These are phyloP conservation scores for Escovopsis sp. DNA, from an alignment of 2,329 filamentous ascomycete genomes.

Conservation along the genomic window DNA sequence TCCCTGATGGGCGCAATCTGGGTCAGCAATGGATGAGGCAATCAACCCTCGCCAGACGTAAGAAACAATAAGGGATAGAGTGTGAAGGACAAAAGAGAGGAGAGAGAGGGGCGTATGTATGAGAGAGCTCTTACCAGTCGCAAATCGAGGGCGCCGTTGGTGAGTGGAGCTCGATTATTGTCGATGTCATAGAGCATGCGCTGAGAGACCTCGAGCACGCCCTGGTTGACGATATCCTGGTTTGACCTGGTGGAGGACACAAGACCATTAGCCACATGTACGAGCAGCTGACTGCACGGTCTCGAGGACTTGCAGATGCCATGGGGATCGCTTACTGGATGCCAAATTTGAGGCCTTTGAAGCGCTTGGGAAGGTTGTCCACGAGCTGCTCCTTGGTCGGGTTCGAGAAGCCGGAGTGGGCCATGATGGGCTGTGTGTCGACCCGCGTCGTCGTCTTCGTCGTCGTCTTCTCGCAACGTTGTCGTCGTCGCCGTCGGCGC, in stretches of 20 bases:
- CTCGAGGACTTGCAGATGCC: no score
- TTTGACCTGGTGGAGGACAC: slow-evolving; percentile 58
- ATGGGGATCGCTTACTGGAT: slow-evolving; percentile 48
- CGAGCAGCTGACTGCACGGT: no score
- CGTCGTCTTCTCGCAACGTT: no score
- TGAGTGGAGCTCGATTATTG: slow-evolving; percentile 57
- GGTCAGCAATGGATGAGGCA: slow-evolving; percentile 1
- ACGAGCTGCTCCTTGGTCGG: slow-evolving; percentile 68
- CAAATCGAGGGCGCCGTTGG: slow-evolving; percentile 74
- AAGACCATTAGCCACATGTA: no score
- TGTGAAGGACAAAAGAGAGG: no score
- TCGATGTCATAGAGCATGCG: slow-evolving; percentile 84
- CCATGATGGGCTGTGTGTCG: slow-evolving; percentile 1
- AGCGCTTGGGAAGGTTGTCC: slow-evolving; percentile 77
- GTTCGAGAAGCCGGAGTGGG: slow-evolving; percentile 4
- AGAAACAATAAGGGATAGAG: no score
- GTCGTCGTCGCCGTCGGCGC: no score
- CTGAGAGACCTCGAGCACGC: slow-evolving; percentile 87
- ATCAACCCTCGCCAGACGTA: no score
- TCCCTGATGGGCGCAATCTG: slow-evolving; percentile 30
- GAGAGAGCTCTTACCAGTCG: slow-evolving; percentile 58
- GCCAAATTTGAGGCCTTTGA: slow-evolving; percentile 87
- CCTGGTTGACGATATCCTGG: slow-evolving; percentile 90
- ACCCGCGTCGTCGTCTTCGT: no score
- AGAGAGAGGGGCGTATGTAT: neutral